Evolutionary conservation across 805 yeast genomes (phyloP).

Genomic region (Nakazawaea holstii): DNA sequence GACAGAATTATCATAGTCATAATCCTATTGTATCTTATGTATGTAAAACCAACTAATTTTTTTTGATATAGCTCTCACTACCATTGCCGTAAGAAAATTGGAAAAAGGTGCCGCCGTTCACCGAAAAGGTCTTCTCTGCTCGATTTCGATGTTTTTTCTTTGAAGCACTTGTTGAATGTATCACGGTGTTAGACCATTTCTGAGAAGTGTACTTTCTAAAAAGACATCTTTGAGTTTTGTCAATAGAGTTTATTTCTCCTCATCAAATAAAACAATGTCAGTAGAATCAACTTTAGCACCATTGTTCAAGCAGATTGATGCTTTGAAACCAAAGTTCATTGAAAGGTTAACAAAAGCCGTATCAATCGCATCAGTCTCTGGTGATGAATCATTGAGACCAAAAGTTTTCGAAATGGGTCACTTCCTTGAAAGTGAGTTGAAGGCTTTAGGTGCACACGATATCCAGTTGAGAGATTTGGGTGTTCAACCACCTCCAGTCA

Average conservation of each 20-base stretch:
- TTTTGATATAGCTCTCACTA: not conserved
- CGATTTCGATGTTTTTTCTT: not conserved
- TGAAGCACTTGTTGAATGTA: not conserved
- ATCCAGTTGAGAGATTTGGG: slow-evolving; percentile 82
- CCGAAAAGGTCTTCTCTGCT: not conserved
- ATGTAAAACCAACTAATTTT: slow-evolving; percentile 48
- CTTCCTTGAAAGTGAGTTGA: slow-evolving; percentile 67
- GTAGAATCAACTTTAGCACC: slow-evolving; percentile 25
- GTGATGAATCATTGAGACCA: slow-evolving; percentile 85
- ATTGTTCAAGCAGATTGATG: slow-evolving; percentile 59
- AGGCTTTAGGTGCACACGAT: slow-evolving; percentile 71
- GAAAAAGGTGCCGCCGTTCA: slow-evolving; percentile 1
- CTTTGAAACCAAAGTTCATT: slow-evolving; percentile 69
- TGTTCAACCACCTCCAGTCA: slow-evolving; percentile 87
- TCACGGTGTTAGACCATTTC: not conserved
- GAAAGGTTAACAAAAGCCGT: slow-evolving; percentile 77
- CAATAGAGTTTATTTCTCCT: not conserved
- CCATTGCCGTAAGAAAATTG: not conserved
- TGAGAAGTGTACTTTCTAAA: not conserved
- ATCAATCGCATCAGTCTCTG: slow-evolving; percentile 90
- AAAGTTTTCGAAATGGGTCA: slow-evolving; percentile 87
- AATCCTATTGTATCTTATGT: slow-evolving; percentile 62
- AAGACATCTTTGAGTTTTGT: not conserved
- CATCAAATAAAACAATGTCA: slow-evolving; percentile 15
- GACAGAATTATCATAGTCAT: slow-evolving; percentile 28